Evolutionary conservation across 768 basidiomycete genomes (phyloP).

Genomic region (Russula emetica): DNA sequence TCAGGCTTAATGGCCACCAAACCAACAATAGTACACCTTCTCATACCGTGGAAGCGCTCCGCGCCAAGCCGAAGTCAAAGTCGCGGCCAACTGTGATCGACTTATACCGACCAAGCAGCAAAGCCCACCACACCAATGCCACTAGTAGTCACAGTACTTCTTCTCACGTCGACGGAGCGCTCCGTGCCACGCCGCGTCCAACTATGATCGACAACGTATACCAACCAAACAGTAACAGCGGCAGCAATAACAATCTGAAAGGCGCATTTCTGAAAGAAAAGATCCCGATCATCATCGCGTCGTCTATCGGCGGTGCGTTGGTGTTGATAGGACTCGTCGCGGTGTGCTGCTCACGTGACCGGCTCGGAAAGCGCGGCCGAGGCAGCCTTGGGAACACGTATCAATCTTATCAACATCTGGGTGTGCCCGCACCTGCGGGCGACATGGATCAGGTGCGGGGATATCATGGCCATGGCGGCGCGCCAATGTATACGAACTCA

Average conservation of each 20-base stretch:
- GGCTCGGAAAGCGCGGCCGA: neutral
- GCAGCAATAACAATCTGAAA: neutral
- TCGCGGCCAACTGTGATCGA: neutral
- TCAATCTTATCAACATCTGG: slow-evolving; percentile 7
- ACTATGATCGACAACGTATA: too few relatives aligned
- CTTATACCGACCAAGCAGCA: neutral
- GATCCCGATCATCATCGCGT: neutral
- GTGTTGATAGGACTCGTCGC: neutral
- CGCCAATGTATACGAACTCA: neutral
- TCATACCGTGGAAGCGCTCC: neutral
- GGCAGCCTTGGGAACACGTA: neutral
- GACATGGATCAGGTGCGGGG: neutral
- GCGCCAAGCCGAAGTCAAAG: neutral
- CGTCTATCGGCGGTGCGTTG: neutral
- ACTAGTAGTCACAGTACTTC: neutral
- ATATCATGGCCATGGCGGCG: neutral
- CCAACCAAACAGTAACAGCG: neutral
- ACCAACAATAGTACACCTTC: neutral
- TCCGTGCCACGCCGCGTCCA: neutral
- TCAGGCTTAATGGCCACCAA: neutral
- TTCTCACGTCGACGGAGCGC: neutral
- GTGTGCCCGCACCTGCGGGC: neutral
- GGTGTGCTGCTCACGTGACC: neutral
- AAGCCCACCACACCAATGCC: neutral
- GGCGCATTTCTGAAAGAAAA: neutral